Evolutionary conservation across 1,284 basidiomycete genomes (phyloP).

Genomic region (Stygiomarasmius scandens): DNA sequence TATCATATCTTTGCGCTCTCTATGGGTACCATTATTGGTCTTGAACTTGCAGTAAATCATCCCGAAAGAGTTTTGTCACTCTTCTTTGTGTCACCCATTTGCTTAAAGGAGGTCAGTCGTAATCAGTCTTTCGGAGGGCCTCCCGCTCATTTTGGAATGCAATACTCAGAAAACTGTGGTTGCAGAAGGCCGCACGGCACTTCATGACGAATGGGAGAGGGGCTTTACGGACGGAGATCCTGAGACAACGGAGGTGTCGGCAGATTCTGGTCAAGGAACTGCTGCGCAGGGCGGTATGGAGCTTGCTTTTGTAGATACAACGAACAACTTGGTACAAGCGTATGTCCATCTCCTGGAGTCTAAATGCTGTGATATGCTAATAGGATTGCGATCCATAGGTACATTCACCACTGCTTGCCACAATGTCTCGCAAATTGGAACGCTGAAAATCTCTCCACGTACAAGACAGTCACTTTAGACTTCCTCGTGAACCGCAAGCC

Average conservation of each 20-base stretch:
- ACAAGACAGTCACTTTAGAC: conserved; percentile 3
- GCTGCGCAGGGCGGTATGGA: conserved; percentile 3
- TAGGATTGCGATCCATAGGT: neutral
- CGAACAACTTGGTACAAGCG: conserved; percentile 1
- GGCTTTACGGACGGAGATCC: too few relatives aligned
- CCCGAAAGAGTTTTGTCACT: conserved; percentile 36
- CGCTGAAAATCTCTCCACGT: neutral
- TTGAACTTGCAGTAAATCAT: conserved; percentile 32
- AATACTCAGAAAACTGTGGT: conserved; percentile 30
- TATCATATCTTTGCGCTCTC: conserved; percentile 39
- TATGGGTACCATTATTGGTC: conserved; percentile 35
- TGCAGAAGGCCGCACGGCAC: conserved; percentile 34
- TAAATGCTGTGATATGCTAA: neutral
- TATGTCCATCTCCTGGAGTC: neutral
- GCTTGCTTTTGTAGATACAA: conserved; percentile 6
- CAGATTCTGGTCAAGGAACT: too few relatives aligned
- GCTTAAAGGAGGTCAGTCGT: conserved; percentile 30
- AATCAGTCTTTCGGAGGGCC: neutral
- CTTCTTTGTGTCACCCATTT: conserved; percentile 35
- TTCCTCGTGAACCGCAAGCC: conserved; percentile 9
- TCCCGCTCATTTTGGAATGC: neutral
- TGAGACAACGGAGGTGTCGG: too few relatives aligned
- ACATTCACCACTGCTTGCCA: neutral
- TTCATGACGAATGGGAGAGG: too few relatives aligned
- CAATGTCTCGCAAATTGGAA: conserved; percentile 8